phyloP scores from a whole-genome alignment of 257 asterid genomes.

The Solanum virginianum region DNA sequence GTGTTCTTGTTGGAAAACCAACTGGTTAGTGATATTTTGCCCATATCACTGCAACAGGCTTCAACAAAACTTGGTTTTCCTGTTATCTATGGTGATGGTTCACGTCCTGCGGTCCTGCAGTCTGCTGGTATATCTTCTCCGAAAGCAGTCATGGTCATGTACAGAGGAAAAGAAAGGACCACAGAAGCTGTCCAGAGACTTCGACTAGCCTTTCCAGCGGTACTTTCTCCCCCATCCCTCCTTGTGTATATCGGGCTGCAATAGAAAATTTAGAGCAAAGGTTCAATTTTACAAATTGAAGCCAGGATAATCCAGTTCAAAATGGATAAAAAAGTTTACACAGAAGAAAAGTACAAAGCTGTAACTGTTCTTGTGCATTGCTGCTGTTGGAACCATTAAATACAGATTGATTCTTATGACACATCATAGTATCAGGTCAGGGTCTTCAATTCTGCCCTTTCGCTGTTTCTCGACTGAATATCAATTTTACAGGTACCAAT shows the following conservation, averaged over 20 bases:
- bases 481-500: slow-evolving; percentile 54
- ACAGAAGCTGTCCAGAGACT: slow-evolving; percentile 81
- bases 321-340: not conserved
- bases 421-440: not conserved
- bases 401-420: not conserved
- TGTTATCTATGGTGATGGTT: slow-evolving; percentile 88
- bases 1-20: not conserved
- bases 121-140: slow-evolving; percentile 92
- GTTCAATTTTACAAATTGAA: not conserved
- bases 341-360: not conserved
- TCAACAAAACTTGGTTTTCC: slow-evolving; percentile 88
- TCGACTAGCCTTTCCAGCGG: slow-evolving; percentile 88
- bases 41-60: slow-evolving; percentile 35
- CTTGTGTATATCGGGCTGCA: not conserved
- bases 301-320: not conserved
- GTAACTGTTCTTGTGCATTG: not conserved
- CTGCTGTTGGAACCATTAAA: not conserved
- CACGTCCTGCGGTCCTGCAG: slow-evolving; percentile 94
- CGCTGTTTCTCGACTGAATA: not conserved
- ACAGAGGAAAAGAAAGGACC: slow-evolving; percentile 58
- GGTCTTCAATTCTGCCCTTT: not conserved
- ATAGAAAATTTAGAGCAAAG: not conserved
- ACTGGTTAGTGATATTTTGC: not conserved
- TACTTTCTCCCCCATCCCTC: slow-evolving; percentile 6
- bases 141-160: slow-evolving; percentile 94